These are phyloP conservation scores for Prunus salicina DNA, from an alignment of 306 rosid species.

Conservation along the genomic window DNA sequence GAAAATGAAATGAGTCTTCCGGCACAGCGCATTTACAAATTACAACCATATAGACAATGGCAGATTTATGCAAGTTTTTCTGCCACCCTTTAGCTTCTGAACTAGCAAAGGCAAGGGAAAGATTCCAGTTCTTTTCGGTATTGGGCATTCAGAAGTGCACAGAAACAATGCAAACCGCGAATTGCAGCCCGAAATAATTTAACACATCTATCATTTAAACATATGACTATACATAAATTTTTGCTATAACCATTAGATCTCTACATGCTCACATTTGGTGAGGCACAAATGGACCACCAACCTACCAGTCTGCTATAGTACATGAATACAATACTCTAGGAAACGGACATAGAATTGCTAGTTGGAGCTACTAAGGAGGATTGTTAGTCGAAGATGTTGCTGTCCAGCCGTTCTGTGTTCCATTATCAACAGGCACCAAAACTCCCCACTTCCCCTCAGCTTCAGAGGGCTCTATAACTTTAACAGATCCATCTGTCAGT, in stretches of 20 bases:
- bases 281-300: constrained; percentile 5
- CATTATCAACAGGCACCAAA: constrained; percentile 45
- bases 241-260: constrained; percentile 15
- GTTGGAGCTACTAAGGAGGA: constrained; percentile 3
- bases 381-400: constrained; percentile 17
- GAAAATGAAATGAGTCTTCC: too few relatives aligned
- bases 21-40: too few relatives aligned
- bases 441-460: constrained; percentile 69
- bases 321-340: not conserved
- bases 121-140: not conserved
- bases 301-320: constrained; percentile 11
- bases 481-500: constrained; percentile 59
- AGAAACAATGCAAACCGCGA: not conserved
- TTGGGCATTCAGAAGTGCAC: not conserved
- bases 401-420: constrained; percentile 41
- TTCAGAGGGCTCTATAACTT: constrained; percentile 62
- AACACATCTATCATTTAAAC: constrained; percentile 7
- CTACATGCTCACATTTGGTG: constrained; percentile 10
- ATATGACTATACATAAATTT: constrained; percentile 11
- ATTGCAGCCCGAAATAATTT: not conserved
- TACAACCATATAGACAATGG: too few relatives aligned
- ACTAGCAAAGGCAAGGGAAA: not conserved
- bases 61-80: too few relatives aligned
- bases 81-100: too few relatives aligned
- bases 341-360: not conserved